A percentile compares a stretch with the other conserved stretches of the same genome.
Conservation (phyloP, 2,329 filamentous ascomycete genomes). For the Colletotrichum sojae region DNA sequence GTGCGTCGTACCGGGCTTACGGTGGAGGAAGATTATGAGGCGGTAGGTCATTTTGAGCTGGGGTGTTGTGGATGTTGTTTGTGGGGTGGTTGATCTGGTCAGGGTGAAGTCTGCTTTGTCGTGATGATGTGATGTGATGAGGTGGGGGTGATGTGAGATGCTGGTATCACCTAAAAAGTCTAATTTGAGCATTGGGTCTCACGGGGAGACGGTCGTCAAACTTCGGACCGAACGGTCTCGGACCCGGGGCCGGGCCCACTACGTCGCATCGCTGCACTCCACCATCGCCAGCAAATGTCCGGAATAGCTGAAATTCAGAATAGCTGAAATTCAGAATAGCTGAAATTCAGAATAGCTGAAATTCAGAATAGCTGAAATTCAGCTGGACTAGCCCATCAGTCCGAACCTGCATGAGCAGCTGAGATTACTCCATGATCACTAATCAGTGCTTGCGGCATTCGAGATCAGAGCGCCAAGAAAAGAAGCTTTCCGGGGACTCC, state of each 20-base stretch:
- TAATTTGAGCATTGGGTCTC: background rate
- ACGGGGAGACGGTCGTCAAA: background rate
- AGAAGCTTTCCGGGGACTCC: too few species aligned
- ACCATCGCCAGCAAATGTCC: background rate
- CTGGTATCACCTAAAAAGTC: background rate
- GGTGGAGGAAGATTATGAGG: slow-evolving; percentile 41
- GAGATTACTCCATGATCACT: too few species aligned
- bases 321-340: too few species aligned
- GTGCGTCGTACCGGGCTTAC: slow-evolving; percentile 43
- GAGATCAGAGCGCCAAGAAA: too few species aligned
- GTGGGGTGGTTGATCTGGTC: background rate
- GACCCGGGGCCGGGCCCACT: background rate
- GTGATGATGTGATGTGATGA: background rate
- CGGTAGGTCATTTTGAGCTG: slow-evolving; percentile 19
- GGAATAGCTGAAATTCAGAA: too few species aligned
- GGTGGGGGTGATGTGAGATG: too few species aligned
- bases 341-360: too few species aligned
- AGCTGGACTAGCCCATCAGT: too few species aligned
- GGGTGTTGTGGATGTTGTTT: too few species aligned
- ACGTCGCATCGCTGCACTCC: background rate
- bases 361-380: too few species aligned
- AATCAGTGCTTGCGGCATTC: too few species aligned
- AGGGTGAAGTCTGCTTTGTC: background rate
- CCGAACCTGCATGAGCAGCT: too few species aligned
- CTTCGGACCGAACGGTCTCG: slow-evolving; percentile 14